Evolutionary conservation across 73 alveolate species (phyloP), one percentile per base, ranked within the genome.

Genomic region (Uronychia binucleata): DNA sequence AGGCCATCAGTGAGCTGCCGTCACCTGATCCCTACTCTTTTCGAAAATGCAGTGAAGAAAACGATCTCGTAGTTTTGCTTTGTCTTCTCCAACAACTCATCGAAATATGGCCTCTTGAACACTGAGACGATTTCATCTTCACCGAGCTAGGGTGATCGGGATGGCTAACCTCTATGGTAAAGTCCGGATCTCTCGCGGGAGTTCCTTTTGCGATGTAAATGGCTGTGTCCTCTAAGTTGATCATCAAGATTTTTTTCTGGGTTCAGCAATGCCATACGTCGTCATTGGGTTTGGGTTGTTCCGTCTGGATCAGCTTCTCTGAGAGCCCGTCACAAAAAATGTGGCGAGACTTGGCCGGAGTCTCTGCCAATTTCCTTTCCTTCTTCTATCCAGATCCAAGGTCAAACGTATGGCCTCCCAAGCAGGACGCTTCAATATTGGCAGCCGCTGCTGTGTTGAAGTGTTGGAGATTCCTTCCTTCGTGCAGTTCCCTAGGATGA

Each of bases 371-470:
- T 46, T 19, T 46, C 5, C 19, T 46, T 46, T 46, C 19, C 67
- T 46, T 46, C n/a, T n/a, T n/a, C n/a, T n/a, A n/a, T 46, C 19
- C 67, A 46, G 19, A 19, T 46, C 67, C 67, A 46, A 46, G 67
- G 5, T 46, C 67, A 46, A 46, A 46, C 5, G 5, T 46, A 19
- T 46, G 5, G 5, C n/a, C n/a, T 11, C 67, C 19, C 19, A 46
- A 46, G 19, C 19, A 11, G n/a, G 5, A 19, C 19, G 67, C 67
- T 46, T 46, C 67, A 46, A 11, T 46, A 5, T 11, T 11, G n/a
- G 67, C 67, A 46, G 67, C 67, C 5, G 67, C 67, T 46, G 67
- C 67, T 11, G 67, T 46, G 67, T 46, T 46, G 67, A 46, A 46
- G 5, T 11, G 5, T 46, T 46, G 5, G 5, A 11, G 5, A 19